Conservation (phyloP, 1,139 yeast genomes). For the Kluyveromyces marxianus region DNA sequence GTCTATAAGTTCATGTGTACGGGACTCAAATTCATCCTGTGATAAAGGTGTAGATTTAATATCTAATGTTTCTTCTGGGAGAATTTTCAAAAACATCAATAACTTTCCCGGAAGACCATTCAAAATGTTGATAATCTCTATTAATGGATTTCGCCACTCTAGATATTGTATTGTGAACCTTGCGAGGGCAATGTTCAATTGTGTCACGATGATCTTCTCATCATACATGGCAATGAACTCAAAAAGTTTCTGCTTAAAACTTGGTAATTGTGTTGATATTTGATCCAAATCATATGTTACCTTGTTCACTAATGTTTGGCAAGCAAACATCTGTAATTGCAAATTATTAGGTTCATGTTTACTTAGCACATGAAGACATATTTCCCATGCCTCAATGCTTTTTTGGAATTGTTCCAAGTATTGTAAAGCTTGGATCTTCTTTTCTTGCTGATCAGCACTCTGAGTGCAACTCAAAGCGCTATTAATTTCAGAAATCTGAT, state of each 20-base stretch:
- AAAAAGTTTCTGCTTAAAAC: constrained; percentile 37
- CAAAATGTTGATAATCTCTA: constrained; percentile 47
- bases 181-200: constrained; percentile 72
- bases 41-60: constrained; percentile 70
- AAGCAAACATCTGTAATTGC: constrained; percentile 70
- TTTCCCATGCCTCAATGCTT: constrained; percentile 62
- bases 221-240: constrained; percentile 31
- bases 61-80: constrained; percentile 87
- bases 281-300: constrained; percentile 79
- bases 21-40: constrained; percentile 66
- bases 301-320: constrained; percentile 84
- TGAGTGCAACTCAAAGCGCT: constrained; percentile 26
- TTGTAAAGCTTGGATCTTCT: constrained; percentile 28
- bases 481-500: constrained; percentile 17
- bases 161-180: constrained; percentile 72
- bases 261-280: constrained; percentile 57
- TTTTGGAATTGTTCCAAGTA: constrained; percentile 79
- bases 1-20: constrained; percentile 57
- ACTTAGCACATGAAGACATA: constrained; percentile 31
- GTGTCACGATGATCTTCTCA: constrained; percentile 61
- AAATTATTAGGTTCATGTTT: constrained; percentile 25
- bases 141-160: constrained; percentile 64
- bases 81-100: constrained; percentile 71
- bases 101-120: constrained; percentile 38
- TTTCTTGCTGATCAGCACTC: constrained; percentile 21